phyloP scores from a whole-genome alignment of 345 rosid genomes.

The Gossypium rotundifolium region DNA sequence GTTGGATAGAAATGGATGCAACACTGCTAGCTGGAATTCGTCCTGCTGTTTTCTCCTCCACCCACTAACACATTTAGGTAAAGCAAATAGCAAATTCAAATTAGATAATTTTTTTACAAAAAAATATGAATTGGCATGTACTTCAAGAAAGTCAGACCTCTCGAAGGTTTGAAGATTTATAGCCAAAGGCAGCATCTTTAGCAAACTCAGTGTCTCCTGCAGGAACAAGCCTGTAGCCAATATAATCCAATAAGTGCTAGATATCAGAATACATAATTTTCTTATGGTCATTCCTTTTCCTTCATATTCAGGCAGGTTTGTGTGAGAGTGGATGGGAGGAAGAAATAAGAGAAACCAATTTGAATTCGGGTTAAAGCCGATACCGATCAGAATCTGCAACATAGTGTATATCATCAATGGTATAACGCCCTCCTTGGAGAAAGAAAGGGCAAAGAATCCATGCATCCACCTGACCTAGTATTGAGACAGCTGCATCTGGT shows the following conservation, averaged over 20 bases:
- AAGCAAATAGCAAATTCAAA: slow-evolving; percentile 11
- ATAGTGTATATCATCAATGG: slow-evolving; percentile 79
- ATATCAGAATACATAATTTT: slow-evolving; percentile 1
- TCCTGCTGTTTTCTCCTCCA: slow-evolving; percentile 85
- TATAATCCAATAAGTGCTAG: slow-evolving; percentile 13
- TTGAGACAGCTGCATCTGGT: slow-evolving; percentile 81
- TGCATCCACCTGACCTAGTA: slow-evolving; percentile 85
- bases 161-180: slow-evolving; percentile 77
- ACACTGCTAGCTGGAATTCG: slow-evolving; percentile 58
- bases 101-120: not conserved
- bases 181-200: slow-evolving; percentile 92
- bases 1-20: slow-evolving; percentile 67
- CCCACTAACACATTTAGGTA: slow-evolving; percentile 56
- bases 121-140: not conserved
- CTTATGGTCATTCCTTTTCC: not conserved
- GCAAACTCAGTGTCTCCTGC: slow-evolving; percentile 96
- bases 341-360: not conserved
- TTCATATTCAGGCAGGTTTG: not conserved
- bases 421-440: slow-evolving; percentile 97
- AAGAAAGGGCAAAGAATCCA: slow-evolving; percentile 98
- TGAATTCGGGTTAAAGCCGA: not conserved
- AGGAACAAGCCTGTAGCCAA: slow-evolving; percentile 65
- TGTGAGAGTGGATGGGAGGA: not conserved
- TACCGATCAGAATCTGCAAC: slow-evolving; percentile 90
- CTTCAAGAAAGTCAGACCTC: slow-evolving; percentile 45